Percentiles rank a stretch among this genome's conserved stretches.
Conservation (phyloP, 2,329 filamentous ascomycete genomes). For the Diaporthe citriasiana region DNA sequence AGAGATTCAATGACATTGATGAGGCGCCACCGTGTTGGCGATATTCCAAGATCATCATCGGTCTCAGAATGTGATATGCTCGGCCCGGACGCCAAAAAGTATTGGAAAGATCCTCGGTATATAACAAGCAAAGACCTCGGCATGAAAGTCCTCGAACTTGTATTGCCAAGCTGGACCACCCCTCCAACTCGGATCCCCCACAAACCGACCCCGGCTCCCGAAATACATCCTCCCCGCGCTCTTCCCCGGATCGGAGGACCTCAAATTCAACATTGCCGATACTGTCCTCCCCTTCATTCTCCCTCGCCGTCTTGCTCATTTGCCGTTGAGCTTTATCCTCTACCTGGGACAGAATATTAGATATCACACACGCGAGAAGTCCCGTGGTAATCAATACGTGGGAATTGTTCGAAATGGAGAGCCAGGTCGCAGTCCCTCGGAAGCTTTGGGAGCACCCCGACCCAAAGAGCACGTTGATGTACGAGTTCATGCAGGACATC, state of each 20-base stretch:
- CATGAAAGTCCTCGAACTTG: no score
- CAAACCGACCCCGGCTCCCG: conserved; percentile 1
- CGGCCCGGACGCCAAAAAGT: not conserved
- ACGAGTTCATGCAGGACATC: conserved; percentile 74
- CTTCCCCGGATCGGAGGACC: conserved; percentile 24
- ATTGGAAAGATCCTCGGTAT: not conserved
- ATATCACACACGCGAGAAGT: not conserved
- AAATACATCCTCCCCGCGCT: conserved; percentile 21
- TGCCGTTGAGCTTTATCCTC: not conserved
- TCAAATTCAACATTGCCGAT: not conserved
- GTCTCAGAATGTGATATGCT: not conserved
- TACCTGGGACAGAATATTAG: not conserved
- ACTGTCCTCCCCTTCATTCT: not conserved
- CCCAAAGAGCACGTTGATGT: conserved; percentile 74
- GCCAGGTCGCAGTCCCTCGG: conserved; percentile 57
- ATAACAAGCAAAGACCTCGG: not conserved
- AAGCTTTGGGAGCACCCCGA: conserved; percentile 79
- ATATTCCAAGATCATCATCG: not conserved
- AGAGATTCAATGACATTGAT: not conserved
- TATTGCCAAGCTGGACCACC: no score
- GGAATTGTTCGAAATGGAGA: conserved; percentile 29
- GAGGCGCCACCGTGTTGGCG: not conserved
- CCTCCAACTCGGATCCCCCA: conserved; percentile 5
- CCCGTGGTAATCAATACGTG: not conserved
- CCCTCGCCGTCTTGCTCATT: not conserved